These are phyloP conservation scores for Cyberlindnera meyerae DNA, from an alignment of 805 yeast species.

Conservation along the genomic window DNA sequence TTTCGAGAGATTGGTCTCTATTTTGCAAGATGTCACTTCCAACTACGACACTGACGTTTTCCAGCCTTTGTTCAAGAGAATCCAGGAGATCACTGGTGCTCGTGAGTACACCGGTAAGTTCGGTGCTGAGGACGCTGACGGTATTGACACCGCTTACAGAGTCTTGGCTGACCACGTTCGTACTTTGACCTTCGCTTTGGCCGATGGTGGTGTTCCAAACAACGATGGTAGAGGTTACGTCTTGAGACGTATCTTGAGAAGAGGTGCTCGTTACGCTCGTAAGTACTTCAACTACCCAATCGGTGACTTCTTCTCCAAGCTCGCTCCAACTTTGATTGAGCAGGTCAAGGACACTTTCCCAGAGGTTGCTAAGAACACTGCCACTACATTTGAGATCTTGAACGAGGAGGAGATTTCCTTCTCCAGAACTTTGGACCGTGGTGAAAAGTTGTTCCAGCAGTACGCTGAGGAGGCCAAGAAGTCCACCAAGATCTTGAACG, in stretches of 20 bases:
- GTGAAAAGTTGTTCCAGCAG: slow-evolving; percentile 93
- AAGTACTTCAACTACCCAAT: slow-evolving; percentile 95
- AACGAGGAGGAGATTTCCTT: slow-evolving; percentile 96
- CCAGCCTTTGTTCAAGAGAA: slow-evolving; percentile 77
- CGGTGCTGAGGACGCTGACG: slow-evolving; percentile 89
- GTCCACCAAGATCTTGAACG: slow-evolving; percentile 71
- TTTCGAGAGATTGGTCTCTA: slow-evolving; percentile 93
- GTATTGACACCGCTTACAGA: slow-evolving; percentile 96
- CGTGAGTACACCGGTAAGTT: slow-evolving; percentile 90
- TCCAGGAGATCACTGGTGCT: slow-evolving; percentile 89
- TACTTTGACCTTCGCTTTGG: slow-evolving; percentile 90
- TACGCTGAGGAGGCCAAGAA: slow-evolving; percentile 81
- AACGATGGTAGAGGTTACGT: slow-evolving; percentile 99
- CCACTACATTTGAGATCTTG: slow-evolving; percentile 80
- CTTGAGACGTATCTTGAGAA: slow-evolving; percentile 90
- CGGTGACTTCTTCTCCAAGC: slow-evolving; percentile 86
- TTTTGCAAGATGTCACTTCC: slow-evolving; percentile 84
- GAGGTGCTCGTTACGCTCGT: slow-evolving; percentile 96
- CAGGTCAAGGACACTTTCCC: slow-evolving; percentile 91
- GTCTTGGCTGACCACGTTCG: slow-evolving; percentile 98
- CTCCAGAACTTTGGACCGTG: slow-evolving; percentile 93
- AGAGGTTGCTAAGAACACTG: slow-evolving; percentile 68
- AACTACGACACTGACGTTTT: slow-evolving; percentile 98
- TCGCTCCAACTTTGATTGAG: slow-evolving; percentile 88
- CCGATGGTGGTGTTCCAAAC: slow-evolving; percentile 99